Conservation (phyloP, 2,329 filamentous ascomycete genomes). For the Ophiostoma quercus region DNA sequence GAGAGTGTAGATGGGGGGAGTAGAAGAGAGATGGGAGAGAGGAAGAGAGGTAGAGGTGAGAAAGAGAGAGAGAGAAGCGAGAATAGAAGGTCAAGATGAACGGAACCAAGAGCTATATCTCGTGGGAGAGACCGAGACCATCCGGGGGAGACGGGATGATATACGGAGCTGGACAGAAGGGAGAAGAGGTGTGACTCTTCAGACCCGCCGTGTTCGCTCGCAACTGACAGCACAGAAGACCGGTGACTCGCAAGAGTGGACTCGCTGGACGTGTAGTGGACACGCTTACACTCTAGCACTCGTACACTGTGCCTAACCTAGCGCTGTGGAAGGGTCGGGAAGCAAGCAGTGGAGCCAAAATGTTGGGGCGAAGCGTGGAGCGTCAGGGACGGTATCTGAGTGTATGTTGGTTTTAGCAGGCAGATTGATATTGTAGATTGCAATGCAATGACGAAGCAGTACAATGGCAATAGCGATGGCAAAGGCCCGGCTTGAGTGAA, state of each 20-base stretch:
- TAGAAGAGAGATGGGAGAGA: not conserved
- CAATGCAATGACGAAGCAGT: not conserved
- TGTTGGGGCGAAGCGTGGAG: slow-evolving; percentile 18
- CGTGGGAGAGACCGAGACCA: slow-evolving; percentile 35
- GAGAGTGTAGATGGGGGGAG: not conserved
- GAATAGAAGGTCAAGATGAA: not conserved
- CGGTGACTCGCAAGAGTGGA: slow-evolving; percentile 20
- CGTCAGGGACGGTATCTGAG: not conserved
- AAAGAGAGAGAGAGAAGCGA: not conserved
- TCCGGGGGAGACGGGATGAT: slow-evolving; percentile 35
- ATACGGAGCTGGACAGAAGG: slow-evolving; percentile 39
- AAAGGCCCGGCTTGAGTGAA: slow-evolving; percentile 17
- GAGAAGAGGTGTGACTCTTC: slow-evolving; percentile 47
- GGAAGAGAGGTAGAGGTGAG: not conserved
- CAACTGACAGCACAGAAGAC: slow-evolving; percentile 14
- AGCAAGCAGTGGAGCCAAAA: slow-evolving; percentile 15
- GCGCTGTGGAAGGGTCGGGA: slow-evolving; percentile 17
- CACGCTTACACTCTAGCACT: not conserved
- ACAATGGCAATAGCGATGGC: not conserved
- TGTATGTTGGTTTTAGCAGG: no score
- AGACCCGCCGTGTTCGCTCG: slow-evolving; percentile 34
- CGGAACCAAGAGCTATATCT: slow-evolving; percentile 20
- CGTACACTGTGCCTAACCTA: slow-evolving; percentile 16
- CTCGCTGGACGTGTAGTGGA: not conserved
- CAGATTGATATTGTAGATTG: not conserved